Percentiles rank a stretch among this genome's conserved stretches.
phyloP scores from a whole-genome alignment of 495 filamentous ascomycete species.

The Immersiella caudata region DNA sequence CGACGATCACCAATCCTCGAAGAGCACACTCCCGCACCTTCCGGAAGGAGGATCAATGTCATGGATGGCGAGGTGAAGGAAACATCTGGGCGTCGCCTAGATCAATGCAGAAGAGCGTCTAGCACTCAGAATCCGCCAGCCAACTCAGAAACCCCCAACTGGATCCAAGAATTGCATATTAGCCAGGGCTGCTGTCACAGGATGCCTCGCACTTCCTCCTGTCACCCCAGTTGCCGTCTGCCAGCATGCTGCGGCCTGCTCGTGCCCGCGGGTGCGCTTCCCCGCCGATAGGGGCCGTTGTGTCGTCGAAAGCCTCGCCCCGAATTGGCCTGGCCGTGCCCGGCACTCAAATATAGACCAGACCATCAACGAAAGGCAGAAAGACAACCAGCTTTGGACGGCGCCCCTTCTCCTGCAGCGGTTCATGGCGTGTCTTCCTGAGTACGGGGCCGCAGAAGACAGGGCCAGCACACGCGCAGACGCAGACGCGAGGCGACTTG shows the following conservation, averaged over 20 bases:
- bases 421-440: conserved; percentile 17
- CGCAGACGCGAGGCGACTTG: conserved; percentile 39
- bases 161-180: not conserved
- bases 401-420: conserved; percentile 9
- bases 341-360: not conserved
- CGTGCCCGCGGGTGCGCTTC: not conserved
- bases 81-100: not conserved
- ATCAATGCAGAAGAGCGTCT: not conserved
- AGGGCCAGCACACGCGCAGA: conserved; percentile 25
- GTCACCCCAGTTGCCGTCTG: not conserved
- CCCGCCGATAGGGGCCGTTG: conserved; percentile 3
- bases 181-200: conserved; percentile 4
- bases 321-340: not conserved
- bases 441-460: conserved; percentile 22
- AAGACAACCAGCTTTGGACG: not conserved
- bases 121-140: not conserved
- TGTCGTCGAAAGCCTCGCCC: conserved; percentile 1
- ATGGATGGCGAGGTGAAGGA: not conserved
- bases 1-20: conserved; percentile 3
- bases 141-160: not conserved
- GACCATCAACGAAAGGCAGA: not conserved
- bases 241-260: not conserved
- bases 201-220: not conserved
- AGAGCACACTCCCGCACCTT: not conserved
- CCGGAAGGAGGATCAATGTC: not conserved